Percentiles rank a stretch among this genome's conserved stretches.
Conservation (phyloP, 495 filamentous ascomycete genomes). For the Neurospora africana region DNA sequence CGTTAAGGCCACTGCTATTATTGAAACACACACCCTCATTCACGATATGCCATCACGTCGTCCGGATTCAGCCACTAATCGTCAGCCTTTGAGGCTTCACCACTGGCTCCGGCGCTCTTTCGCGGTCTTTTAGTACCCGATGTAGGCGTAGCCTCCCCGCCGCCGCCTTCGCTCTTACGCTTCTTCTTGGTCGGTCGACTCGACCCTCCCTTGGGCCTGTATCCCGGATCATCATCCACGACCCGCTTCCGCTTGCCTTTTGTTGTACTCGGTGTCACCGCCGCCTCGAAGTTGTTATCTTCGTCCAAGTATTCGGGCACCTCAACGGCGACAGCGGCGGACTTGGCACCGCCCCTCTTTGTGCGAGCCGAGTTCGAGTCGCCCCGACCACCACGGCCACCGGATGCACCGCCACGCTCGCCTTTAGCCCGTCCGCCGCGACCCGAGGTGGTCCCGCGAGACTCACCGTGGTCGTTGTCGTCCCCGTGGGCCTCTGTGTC, state of each 20-base stretch:
- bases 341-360: conserved; percentile 16
- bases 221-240: conserved; percentile 56
- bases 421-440: conserved; percentile 9
- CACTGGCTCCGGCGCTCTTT: conserved; percentile 19
- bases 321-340: conserved; percentile 17
- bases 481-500: conserved; percentile 55
- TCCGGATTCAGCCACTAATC: background rate
- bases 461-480: conserved; percentile 25
- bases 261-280: conserved; percentile 34
- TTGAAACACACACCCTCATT: background rate
- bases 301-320: conserved; percentile 25
- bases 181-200: conserved; percentile 57
- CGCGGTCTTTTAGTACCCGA: conserved; percentile 11
- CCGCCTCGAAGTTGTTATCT: conserved; percentile 29
- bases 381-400: background rate
- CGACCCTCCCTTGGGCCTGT: conserved; percentile 54
- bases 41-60: background rate
- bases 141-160: conserved; percentile 15
- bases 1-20: background rate
- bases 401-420: conserved; percentile 8
- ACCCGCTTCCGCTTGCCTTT: conserved; percentile 42
- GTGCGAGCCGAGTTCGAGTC: conserved; percentile 8
- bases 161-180: conserved; percentile 36
- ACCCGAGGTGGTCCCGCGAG: conserved; percentile 17
- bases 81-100: conserved; percentile 1